Base-by-base conservation (phyloP, 768 basidiomycete genomes). In the Lactarius indigo region DNA sequence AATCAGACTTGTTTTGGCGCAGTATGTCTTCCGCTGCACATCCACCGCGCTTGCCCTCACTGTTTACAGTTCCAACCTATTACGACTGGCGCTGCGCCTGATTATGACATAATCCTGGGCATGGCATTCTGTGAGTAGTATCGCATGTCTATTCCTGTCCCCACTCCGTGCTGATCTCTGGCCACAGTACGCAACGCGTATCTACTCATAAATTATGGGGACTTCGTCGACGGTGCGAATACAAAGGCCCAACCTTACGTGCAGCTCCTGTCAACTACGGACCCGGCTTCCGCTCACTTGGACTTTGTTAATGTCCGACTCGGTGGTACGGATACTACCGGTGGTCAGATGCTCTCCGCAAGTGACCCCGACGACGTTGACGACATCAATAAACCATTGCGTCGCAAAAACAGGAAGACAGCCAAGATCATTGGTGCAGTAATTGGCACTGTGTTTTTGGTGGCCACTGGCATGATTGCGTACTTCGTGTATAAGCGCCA, bases 81-180 rank as follows among this genome's bases (percentile, higher is more conserved):
- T 52, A 81, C 83, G 9, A 84, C 81, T 57, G 78, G 82, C 58
- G 73, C 76, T 50, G 80, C 80, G 47, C 78, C 82, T 33, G 79
- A 74, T 33, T 90, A 81, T 68, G 89, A 90, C 72, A 82, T 87
- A 74, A 82, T 91, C 55, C 78, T 91, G 55, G 90, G 90, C 63
- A 90, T 90, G 87, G 81, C 84, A 10, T 90, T 90, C 77, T 75
- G 88, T 88, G 70, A 72, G 86, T 80, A 8, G 30, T 61, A 0
- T 52, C 56, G 50, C 42, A 59, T 20, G 31, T 69, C 35, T 10
- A 42, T 52, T 31, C 42, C 59, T 42, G 13, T 17, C 17, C 28
- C 28, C 33, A 10, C 52, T 59, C 47, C 30, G 7, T 57, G 37
- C n/a, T 44, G 37, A 7, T 7, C 6, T 47, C 44, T 39, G 28